Base-by-base conservation (phyloP, 164 flowering plant species). In the Umbilicus rupestris region DNA sequence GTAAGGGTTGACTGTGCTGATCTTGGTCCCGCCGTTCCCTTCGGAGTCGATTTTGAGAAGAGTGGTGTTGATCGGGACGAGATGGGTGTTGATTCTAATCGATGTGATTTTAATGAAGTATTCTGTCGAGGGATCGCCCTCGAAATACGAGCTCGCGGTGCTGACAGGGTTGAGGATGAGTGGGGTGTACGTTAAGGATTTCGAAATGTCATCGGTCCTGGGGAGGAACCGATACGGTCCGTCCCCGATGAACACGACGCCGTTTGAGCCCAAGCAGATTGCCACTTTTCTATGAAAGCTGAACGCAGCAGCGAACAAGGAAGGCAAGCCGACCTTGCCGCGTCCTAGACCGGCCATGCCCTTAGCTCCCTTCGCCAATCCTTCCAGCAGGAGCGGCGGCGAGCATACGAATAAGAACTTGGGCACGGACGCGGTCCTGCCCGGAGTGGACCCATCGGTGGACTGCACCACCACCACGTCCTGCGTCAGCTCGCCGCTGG, bases 1-100 rank as follows among this genome's bases (percentile, higher is more conserved):
- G 77, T 78, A 81, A 0, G 80, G 84, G 14, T 69, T 31, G 2
- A 75, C 80, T 10, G 84, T 80, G 76, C 83, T 80, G 73, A 75
- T 71, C 39, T 66, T 66, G 24, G 69, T 66, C 15, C 69, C 69
- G 17, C 69, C 69, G 31, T 22, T 9, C 22, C 69, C 69, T 66
- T 66, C 9, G 46, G 8, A 8, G 66, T 67, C 58, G 30, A 75
- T 31, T n/a, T 67, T 24, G n/a, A 72, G 66, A 31, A 72, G 39
- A 0, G 74, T 37, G 3, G 57, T 20, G 69, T 76, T 71, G 2
- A 76, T 2, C 7, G 69, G 37, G 7, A 73, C 68, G 20, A 12
- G 0, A 16, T 68, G 68, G 41, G 49, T 68, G 64, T 72, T 57
- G 44, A 75, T 57, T 31, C 55, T 69, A 31, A 75, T 70, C 11